Evolutionary conservation across 2,329 filamentous ascomycete genomes (phyloP).

Genomic region (Zymoseptoria crescenta): DNA sequence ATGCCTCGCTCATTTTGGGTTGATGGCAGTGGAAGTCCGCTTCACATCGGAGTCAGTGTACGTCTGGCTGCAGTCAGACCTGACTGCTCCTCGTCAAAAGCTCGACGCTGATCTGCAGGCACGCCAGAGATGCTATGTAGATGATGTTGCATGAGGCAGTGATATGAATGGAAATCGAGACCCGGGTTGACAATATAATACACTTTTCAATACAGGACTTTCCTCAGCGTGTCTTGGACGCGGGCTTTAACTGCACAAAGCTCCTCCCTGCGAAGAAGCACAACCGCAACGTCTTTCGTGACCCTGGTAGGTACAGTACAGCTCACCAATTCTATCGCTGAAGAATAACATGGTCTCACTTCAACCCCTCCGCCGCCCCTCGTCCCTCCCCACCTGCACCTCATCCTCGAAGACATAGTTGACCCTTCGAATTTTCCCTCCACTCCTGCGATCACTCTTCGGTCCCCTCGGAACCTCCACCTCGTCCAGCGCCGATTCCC

Average conservation of each 20-base stretch:
- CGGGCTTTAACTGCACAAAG: background rate
- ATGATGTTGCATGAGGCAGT: background rate
- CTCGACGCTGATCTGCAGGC: too few relatives aligned
- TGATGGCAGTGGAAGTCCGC: too few relatives aligned
- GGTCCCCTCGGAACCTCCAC: conserved; percentile 37
- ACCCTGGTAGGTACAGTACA: background rate
- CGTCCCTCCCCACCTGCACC: background rate
- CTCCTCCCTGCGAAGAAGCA: background rate
- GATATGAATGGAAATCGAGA: background rate
- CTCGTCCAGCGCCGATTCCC: conserved; percentile 17
- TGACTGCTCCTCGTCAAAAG: too few relatives aligned
- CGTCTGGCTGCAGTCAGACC: too few relatives aligned
- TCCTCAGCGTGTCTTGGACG: background rate
- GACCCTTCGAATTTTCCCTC: background rate
- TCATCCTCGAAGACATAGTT: background rate
- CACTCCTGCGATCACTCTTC: conserved; percentile 38
- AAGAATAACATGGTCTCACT: background rate
- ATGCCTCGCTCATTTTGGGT: too few relatives aligned
- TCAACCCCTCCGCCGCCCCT: background rate
- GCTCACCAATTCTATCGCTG: background rate
- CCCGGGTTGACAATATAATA: background rate
- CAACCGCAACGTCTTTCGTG: background rate
- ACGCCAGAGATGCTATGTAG: too few relatives aligned
- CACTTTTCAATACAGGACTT: background rate
- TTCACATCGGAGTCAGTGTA: too few relatives aligned